Conservation (phyloP, 78 protist species). For the Speleostelium caveatum region DNA sequence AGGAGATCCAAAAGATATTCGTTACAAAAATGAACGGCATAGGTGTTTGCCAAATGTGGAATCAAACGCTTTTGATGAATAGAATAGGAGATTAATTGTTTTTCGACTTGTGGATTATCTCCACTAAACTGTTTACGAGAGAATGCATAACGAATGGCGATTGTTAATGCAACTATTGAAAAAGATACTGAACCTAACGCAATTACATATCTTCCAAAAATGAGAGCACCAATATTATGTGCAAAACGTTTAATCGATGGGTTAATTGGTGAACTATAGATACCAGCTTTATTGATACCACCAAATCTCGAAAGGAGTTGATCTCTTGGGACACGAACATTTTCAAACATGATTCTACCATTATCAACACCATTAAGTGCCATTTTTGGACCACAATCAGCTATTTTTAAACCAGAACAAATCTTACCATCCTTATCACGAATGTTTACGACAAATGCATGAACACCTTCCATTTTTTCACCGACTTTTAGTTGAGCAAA, state of each 20-base stretch:
- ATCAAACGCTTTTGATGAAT: constrained; percentile 52
- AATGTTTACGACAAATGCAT: constrained; percentile 53
- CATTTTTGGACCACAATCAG: constrained; percentile 80
- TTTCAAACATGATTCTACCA: constrained; percentile 67
- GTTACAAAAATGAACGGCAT: constrained; percentile 57
- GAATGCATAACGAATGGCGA: constrained; percentile 45
- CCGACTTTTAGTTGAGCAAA: constrained; percentile 69
- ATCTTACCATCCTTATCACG: constrained; percentile 17
- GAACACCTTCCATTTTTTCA: constrained; percentile 69
- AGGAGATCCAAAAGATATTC: constrained; percentile 22
- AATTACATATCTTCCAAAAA: constrained; percentile 58
- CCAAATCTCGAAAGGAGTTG: constrained; percentile 48
- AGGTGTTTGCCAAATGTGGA: constrained; percentile 67
- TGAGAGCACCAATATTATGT: constrained; percentile 68
- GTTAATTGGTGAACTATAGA: constrained; percentile 48
- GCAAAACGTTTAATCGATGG: constrained; percentile 67
- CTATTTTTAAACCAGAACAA: constrained; percentile 36
- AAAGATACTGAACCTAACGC: constrained; percentile 53
- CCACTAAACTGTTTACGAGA: constrained; percentile 58
- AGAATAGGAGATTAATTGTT: constrained; percentile 48
- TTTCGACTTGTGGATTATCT: background rate
- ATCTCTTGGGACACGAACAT: constrained; percentile 71
- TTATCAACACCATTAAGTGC: constrained; percentile 85
- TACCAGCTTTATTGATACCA: constrained; percentile 79
- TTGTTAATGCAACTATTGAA: constrained; percentile 17